These are phyloP conservation scores for Monosporozyma servazzii DNA, from an alignment of 805 yeast genomes.

Conservation along the genomic window DNA sequence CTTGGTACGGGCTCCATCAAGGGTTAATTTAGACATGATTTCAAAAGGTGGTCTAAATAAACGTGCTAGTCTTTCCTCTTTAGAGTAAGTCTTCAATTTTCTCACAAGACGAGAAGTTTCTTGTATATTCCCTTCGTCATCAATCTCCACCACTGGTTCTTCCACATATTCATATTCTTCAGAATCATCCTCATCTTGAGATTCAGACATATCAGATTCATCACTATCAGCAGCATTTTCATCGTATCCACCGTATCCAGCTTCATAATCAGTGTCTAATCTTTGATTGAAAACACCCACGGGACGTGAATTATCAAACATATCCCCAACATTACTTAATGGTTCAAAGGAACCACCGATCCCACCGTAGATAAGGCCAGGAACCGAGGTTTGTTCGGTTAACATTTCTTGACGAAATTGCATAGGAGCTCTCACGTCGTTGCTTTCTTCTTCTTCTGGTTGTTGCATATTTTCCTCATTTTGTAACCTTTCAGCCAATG, in stretches of 20 bases:
- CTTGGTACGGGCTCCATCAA: conserved; percentile 63
- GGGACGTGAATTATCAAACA: conserved; percentile 31
- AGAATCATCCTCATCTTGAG: conserved; percentile 30
- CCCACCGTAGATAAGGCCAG: conserved; percentile 30
- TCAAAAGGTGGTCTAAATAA: conserved; percentile 93
- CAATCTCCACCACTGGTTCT: conserved; percentile 25
- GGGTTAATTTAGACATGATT: conserved; percentile 53
- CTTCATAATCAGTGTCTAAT: conserved; percentile 11
- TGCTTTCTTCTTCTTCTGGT: conserved; percentile 11
- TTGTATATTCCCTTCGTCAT: conserved; percentile 32
- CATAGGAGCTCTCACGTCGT: conserved; percentile 76
- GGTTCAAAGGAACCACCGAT: conserved; percentile 30
- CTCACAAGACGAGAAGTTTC: conserved; percentile 25
- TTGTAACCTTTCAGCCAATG: conserved; percentile 53
- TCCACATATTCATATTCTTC: conserved; percentile 28
- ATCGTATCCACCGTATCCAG: conserved; percentile 2
- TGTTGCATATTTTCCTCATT: conserved; percentile 44
- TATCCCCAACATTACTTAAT: conserved; percentile 17
- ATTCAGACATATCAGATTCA: conserved; percentile 12
- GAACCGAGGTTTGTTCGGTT: conserved; percentile 34
- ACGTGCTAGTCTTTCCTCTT: conserved; percentile 56
- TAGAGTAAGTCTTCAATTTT: conserved; percentile 18
- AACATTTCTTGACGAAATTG: conserved; percentile 62
- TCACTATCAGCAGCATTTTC: neutral
- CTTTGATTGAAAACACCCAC: conserved; percentile 33